A percentile compares a stretch with the other conserved stretches of the same genome.
Evolutionary conservation across 2,329 filamentous ascomycete genomes (phyloP).

Genomic region (Diplodia corticola): DNA sequence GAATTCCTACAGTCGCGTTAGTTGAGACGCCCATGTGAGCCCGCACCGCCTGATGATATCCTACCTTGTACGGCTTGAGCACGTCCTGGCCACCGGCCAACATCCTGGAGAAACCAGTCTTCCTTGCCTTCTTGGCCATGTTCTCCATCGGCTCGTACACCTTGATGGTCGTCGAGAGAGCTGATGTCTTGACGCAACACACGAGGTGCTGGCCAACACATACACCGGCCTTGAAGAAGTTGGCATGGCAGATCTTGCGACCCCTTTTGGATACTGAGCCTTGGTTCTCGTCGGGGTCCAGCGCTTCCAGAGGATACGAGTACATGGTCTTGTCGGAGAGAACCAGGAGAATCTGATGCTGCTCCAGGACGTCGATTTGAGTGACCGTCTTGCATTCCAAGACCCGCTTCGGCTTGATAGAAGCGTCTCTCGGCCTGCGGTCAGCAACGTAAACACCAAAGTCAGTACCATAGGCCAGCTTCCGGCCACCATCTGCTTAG

Average conservation of each 20-base stretch:
- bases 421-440: conserved; percentile 79
- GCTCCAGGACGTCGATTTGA: conserved; percentile 93
- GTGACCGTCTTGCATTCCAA: conserved; percentile 86
- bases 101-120: conserved; percentile 93
- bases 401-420: conserved; percentile 73
- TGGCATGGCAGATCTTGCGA: conserved; percentile 96
- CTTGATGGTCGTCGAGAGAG: conserved; percentile 93
- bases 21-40: not conserved
- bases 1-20: conserved; percentile 66
- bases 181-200: conserved; percentile 92
- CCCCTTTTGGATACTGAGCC: conserved; percentile 78
- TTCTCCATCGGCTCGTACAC: conserved; percentile 98
- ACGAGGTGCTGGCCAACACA: conserved; percentile 92
- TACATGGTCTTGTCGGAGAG: conserved; percentile 90
- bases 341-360: conserved; percentile 88
- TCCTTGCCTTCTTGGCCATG: conserved; percentile 90
- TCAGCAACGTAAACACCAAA: conserved; percentile 91
- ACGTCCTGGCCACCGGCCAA: conserved; percentile 92
- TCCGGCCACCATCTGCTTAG: conserved; percentile 79
- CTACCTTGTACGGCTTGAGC: conserved; percentile 84
- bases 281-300: conserved; percentile 76
- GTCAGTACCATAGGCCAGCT: conserved; percentile 92
- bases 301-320: conserved; percentile 82
- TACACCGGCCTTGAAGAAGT: conserved; percentile 97
- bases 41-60: conserved; percentile 23